Evolutionary conservation across 345 rosid species (phyloP).

Genomic region (Melaleuca quinquenervia): DNA sequence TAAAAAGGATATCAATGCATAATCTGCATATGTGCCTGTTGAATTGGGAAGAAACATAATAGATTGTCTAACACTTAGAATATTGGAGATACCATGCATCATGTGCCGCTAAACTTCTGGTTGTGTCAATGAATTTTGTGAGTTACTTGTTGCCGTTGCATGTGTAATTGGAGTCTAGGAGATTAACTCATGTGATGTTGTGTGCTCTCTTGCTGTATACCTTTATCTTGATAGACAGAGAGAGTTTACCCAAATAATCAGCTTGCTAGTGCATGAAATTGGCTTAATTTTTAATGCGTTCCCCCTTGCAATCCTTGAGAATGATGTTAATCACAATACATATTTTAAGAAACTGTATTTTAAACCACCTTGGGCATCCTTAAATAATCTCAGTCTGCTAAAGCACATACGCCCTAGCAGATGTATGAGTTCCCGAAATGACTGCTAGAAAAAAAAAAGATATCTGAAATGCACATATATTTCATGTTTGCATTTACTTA

Average conservation of each 20-base stretch:
- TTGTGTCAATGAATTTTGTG: neutral
- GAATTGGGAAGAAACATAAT: neutral
- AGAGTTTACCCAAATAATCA: neutral
- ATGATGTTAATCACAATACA: neutral
- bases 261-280: neutral
- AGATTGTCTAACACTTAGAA: neutral
- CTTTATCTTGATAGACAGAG: neutral
- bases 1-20: neutral
- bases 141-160: neutral
- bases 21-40: neutral
- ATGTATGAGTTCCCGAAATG: neutral
- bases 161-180: neutral
- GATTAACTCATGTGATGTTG: neutral
- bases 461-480: neutral
- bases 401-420: neutral
- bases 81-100: neutral
- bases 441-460: neutral
- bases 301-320: neutral
- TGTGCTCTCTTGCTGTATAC: neutral
- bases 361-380: neutral
- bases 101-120: neutral
- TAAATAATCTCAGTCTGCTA: neutral
- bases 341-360: neutral
- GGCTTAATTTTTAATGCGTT: neutral
- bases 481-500: neutral